A percentile compares a stretch with the other conserved stretches of the same genome.
Evolutionary conservation across 2,329 filamentous ascomycete species (phyloP).

Genomic region (Aspergillus latus): DNA sequence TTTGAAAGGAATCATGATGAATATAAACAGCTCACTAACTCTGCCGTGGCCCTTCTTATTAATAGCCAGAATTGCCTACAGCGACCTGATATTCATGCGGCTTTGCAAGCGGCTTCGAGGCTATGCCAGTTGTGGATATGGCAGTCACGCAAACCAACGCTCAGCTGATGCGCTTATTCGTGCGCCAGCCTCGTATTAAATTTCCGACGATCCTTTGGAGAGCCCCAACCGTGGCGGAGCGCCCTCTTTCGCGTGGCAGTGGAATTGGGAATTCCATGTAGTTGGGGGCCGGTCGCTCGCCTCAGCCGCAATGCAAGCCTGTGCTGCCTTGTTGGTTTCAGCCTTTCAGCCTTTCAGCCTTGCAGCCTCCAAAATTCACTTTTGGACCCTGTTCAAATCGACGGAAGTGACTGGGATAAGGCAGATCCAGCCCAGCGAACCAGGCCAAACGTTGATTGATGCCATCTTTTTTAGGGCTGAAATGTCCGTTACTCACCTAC

Average conservation of each 20-base stretch:
- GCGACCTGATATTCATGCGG: not conserved
- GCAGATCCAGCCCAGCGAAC: not conserved
- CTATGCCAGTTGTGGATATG: not conserved
- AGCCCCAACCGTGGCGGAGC: not conserved
- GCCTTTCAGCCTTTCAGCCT: not conserved
- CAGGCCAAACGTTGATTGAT: not conserved
- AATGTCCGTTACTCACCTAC: not conserved
- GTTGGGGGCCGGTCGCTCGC: not conserved
- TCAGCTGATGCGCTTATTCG: slow-evolving; percentile 1
- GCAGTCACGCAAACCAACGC: not conserved
- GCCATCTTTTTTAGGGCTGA: not conserved
- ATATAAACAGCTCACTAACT: not conserved
- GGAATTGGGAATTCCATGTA: not conserved
- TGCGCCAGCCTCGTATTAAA: not conserved
- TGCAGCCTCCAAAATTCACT: not conserved
- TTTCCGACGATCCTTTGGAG: not conserved
- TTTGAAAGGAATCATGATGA: not conserved
- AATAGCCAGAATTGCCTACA: not conserved
- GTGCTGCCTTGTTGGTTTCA: not conserved
- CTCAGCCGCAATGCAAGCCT: not conserved
- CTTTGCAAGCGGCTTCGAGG: not conserved
- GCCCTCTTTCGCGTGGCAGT: not conserved
- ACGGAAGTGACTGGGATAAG: not conserved
- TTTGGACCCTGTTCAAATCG: not conserved
- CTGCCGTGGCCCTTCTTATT: not conserved